Conservation (phyloP, 1,284 basidiomycete species). For the Sanghuangporus baumii region DNA sequence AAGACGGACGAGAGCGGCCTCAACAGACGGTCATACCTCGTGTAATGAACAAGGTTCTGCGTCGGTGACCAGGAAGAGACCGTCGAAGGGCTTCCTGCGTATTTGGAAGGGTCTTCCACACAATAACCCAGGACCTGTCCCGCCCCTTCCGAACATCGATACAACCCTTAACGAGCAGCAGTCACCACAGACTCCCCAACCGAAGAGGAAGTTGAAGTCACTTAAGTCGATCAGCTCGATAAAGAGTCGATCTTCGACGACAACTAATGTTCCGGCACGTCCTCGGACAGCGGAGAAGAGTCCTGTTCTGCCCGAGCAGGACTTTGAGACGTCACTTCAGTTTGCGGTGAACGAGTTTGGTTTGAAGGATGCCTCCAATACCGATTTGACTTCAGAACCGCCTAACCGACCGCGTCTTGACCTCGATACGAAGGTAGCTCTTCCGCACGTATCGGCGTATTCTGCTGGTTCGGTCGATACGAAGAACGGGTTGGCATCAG, state of each 20-base stretch:
- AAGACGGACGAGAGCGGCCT: slow-evolving; percentile 28
- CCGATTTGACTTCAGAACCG: background rate
- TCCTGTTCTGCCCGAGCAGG: slow-evolving; percentile 46
- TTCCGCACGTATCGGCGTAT: background rate
- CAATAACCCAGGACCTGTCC: slow-evolving; percentile 10
- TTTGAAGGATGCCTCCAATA: background rate
- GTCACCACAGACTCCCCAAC: slow-evolving; percentile 32
- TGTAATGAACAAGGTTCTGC: slow-evolving; percentile 29
- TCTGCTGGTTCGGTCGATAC: slow-evolving; percentile 2
- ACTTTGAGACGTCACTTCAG: slow-evolving; percentile 13
- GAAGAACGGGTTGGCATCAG: background rate
- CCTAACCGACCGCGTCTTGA: background rate
- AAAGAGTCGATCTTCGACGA: slow-evolving; percentile 44
- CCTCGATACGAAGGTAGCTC: background rate
- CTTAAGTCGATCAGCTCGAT: slow-evolving; percentile 76
- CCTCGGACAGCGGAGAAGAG: slow-evolving; percentile 10
- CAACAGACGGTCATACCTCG: slow-evolving; percentile 22
- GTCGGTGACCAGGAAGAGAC: slow-evolving; percentile 42
- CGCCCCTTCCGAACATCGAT: slow-evolving; percentile 11
- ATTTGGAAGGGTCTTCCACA: slow-evolving; percentile 15
- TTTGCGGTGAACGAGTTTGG: slow-evolving; percentile 1
- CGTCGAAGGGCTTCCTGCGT: slow-evolving; percentile 60
- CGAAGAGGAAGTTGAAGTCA: slow-evolving; percentile 56
- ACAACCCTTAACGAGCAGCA: background rate
- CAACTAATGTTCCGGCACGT: slow-evolving; percentile 19